Base-by-base conservation (phyloP, 2,329 filamentous ascomycete genomes). In the Colletotrichum truncatum region DNA sequence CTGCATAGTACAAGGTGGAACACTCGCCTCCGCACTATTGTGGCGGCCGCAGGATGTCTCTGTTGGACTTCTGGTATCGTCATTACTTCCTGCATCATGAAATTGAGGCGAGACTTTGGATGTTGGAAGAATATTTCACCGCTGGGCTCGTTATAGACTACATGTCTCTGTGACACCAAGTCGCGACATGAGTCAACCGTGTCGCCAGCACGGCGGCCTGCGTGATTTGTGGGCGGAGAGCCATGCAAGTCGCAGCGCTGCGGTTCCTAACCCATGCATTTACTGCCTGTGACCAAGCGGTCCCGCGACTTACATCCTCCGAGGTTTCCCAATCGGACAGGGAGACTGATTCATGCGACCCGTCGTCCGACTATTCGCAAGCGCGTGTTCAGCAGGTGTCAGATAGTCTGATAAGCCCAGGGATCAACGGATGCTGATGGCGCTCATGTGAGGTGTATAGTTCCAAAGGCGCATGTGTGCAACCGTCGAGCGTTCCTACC, bases 21-120 rank as follows among this genome's bases (percentile, higher is more conserved):
- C 14, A 23, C 10, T 36, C 16, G 28, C 26, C 39, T 14, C 4
- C 6, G 14, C 34, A 23, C 34, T n/a, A 64, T 12, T 30, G 57
- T 62, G 49, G 48, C 62, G 48, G 56, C 48, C 45, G 34, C 57
- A 62, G 26, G 43, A 55, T 55, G 62, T 65, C 56, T 65, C 41
- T 55, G 41, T 43, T 23, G 16, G 51, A 26, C 32, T 32, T 9
- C 34, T 49, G 55, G 43, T 23, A 23, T 10, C 10, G 55, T 18
- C 8, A 26, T 51, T 23, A 39, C 3, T 2, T 26, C 18, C 3
- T 28, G 39, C 43, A 14, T 18, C 4, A 16, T 3, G 3, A 38
- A 18, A 8, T 3, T 5, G 11, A 25, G 54, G 43, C 30, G 43
- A 48, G 21, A 46, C 21, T 14, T 10, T 30, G 21, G 54, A 16